Conservation (phyloP, 1,284 basidiomycete species). For the Inonotus hispidus region DNA sequence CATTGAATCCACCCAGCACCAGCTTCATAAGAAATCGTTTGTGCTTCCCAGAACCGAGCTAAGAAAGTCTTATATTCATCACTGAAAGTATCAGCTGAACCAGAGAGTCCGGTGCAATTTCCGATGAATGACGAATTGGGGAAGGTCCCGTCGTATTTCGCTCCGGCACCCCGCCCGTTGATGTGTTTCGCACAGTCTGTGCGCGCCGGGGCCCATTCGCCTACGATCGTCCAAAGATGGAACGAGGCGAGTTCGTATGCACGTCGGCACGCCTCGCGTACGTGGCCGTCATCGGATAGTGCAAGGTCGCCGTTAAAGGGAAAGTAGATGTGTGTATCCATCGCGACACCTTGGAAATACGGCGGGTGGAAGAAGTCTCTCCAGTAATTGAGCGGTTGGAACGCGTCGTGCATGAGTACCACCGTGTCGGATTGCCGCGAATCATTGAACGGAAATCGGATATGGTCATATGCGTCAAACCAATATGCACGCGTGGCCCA, state of each 20-base stretch:
- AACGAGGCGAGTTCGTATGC: conserved; percentile 43
- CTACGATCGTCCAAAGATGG: conserved; percentile 72
- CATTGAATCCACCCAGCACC: conserved; percentile 71
- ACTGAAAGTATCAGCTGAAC: conserved; percentile 70
- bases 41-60: conserved; percentile 81
- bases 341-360: conserved; percentile 59
- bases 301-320: conserved; percentile 65
- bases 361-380: conserved; percentile 58
- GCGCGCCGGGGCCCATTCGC: conserved; percentile 80
- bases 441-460: conserved; percentile 61
- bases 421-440: conserved; percentile 55
- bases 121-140: conserved; percentile 62
- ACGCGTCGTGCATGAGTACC: conserved; percentile 80
- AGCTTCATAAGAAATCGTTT: conserved; percentile 51
- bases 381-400: conserved; percentile 78
- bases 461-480: conserved; percentile 68
- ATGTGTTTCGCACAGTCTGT: conserved; percentile 86
- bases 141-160: conserved; percentile 77
- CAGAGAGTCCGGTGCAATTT: conserved; percentile 69
- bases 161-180: conserved; percentile 64
- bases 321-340: conserved; percentile 84
- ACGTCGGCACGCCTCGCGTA: conserved; percentile 55
- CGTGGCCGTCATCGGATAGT: conserved; percentile 54
- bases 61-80: conserved; percentile 79
- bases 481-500: conserved; percentile 63